Evolutionary conservation across 176 grass and related monocot species (phyloP).

Genomic region (Poa pratensis): DNA sequence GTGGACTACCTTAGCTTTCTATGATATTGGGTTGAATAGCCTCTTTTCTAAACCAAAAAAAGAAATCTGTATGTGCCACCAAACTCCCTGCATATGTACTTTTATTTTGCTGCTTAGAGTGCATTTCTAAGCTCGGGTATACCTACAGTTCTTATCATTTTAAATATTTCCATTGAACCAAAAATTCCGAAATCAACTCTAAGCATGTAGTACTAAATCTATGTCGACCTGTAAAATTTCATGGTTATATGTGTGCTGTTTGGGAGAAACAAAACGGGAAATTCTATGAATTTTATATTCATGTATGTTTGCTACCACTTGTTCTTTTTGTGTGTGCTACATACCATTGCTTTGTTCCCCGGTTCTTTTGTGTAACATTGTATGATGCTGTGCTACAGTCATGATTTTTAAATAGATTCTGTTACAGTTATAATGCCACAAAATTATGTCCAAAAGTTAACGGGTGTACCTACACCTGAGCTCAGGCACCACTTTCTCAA

Average conservation of each 20-base stretch:
- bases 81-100: too few species aligned
- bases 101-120: too few species aligned
- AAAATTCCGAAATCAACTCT: background rate
- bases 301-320: background rate
- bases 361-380: background rate
- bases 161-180: background rate
- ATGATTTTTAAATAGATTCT: background rate
- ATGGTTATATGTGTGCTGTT: background rate
- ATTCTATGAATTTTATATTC: background rate
- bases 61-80: too few species aligned
- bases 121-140: too few species aligned
- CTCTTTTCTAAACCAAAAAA: too few species aligned
- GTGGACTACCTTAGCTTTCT: too few species aligned
- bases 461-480: background rate
- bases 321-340: background rate
- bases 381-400: background rate
- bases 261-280: background rate
- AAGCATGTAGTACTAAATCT: background rate
- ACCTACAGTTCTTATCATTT: background rate
- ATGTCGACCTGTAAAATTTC: background rate
- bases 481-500: background rate
- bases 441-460: background rate
- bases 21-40: too few species aligned
- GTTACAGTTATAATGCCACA: background rate
- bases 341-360: background rate